Evolutionary conservation across 75 land plant species (phyloP).

Genomic region (Gnetum montanum): DNA sequence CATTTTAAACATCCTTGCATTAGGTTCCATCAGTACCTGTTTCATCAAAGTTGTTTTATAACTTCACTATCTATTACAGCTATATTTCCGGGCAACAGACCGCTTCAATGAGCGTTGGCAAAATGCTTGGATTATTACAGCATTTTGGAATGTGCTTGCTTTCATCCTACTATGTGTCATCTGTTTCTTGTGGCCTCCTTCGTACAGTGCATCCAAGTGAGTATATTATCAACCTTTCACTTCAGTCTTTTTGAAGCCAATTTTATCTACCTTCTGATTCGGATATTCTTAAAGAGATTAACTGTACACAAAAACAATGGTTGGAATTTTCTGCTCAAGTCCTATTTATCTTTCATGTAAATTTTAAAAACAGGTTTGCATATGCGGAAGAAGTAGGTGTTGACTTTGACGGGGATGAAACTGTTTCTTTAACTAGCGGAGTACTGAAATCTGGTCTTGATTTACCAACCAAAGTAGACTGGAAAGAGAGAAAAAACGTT

Average conservation of each 20-base stretch:
- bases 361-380: slow-evolving; percentile 82
- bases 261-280: not conserved
- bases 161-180: slow-evolving; percentile 65
- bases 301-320: not conserved
- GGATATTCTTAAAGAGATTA: not conserved
- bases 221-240: not conserved
- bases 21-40: too few relatives aligned
- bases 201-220: slow-evolving; percentile 77
- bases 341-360: not conserved
- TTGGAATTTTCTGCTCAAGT: not conserved
- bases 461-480: slow-evolving; percentile 37
- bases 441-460: slow-evolving; percentile 36
- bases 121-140: slow-evolving; percentile 85
- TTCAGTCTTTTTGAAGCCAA: not conserved
- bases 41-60: too few relatives aligned
- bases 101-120: slow-evolving; percentile 84
- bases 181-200: slow-evolving; percentile 91
- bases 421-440: slow-evolving; percentile 45
- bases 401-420: slow-evolving; percentile 70
- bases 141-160: slow-evolving; percentile 83
- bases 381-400: slow-evolving; percentile 74
- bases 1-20: too few relatives aligned
- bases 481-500: slow-evolving; percentile 23
- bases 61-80: slow-evolving; percentile 19
- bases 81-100: slow-evolving; percentile 87